These are phyloP conservation scores for Amphirosellinia nigrospora DNA, from an alignment of 495 filamentous ascomycete species.

Conservation along the genomic window DNA sequence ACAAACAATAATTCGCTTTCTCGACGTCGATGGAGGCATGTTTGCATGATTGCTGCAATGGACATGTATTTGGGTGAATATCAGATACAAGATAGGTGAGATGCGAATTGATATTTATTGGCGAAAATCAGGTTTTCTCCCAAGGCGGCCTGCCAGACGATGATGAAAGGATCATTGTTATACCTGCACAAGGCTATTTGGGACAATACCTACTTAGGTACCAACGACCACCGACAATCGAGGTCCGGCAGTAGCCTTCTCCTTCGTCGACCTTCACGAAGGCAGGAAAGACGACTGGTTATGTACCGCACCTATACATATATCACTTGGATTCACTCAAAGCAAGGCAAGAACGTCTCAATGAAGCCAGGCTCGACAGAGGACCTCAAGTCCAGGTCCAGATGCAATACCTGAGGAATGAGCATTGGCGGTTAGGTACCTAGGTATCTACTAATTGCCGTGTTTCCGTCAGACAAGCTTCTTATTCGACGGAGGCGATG, in stretches of 20 bases:
- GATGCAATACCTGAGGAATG: not conserved
- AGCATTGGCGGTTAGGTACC: not conserved
- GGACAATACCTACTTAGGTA: no score
- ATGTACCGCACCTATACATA: not conserved
- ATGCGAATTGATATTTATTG: not conserved
- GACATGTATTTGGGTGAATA: not conserved
- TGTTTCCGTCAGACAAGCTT: not conserved
- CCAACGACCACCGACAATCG: not conserved
- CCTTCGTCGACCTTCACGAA: not conserved
- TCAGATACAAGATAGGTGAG: not conserved
- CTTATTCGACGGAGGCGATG: not conserved
- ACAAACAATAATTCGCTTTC: constrained; percentile 50
- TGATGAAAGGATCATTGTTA: not conserved
- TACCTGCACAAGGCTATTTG: not conserved
- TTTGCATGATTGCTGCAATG: not conserved
- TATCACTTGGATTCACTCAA: not conserved
- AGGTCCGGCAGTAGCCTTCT: not conserved
- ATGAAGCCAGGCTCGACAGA: not conserved
- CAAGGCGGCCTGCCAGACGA: not conserved
- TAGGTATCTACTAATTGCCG: not conserved
- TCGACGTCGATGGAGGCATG: constrained; percentile 28
- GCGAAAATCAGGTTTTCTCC: not conserved
- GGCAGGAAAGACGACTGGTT: not conserved
- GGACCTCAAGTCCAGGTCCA: not conserved
- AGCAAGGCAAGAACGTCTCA: not conserved